Evolutionary conservation across 345 rosid species (phyloP).

Genomic region (Cardamine resedifolia): DNA sequence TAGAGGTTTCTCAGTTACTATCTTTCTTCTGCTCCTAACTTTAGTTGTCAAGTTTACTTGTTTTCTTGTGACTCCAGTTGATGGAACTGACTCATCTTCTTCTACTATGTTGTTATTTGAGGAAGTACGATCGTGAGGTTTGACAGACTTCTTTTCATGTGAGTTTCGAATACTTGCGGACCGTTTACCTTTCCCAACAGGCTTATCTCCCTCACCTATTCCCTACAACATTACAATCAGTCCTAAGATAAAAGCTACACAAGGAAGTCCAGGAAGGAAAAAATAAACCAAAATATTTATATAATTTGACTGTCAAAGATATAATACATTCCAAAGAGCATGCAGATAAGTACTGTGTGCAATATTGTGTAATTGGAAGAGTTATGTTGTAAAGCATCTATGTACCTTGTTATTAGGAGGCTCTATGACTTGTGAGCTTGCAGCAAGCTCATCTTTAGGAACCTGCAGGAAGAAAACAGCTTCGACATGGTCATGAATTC

Average conservation of each 20-base stretch:
- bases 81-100: conserved; percentile 48
- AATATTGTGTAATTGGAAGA: conserved; percentile 3
- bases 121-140: conserved; percentile 48
- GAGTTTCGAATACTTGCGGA: conserved; percentile 41
- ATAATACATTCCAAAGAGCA: conserved; percentile 12
- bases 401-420: conserved; percentile 51
- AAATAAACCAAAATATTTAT: neutral
- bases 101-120: conserved; percentile 51
- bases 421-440: conserved; percentile 42
- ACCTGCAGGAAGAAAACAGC: conserved; percentile 45
- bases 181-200: conserved; percentile 49
- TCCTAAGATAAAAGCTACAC: conserved; percentile 17
- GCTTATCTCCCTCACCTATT: conserved; percentile 42
- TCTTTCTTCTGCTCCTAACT: conserved; percentile 72
- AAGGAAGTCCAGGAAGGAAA: neutral
- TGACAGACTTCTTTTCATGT: conserved; percentile 52
- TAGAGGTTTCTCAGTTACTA: conserved; percentile 44
- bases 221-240: conserved; percentile 42
- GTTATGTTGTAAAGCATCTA: conserved; percentile 16
- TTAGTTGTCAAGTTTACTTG: conserved; percentile 61
- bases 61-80: conserved; percentile 42
- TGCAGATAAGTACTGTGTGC: neutral
- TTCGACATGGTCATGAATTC: conserved; percentile 38
- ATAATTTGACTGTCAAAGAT: conserved; percentile 14
- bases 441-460: conserved; percentile 48